Base-by-base conservation (phyloP, 1,284 basidiomycete species). In the Agroathelia rolfsii region DNA sequence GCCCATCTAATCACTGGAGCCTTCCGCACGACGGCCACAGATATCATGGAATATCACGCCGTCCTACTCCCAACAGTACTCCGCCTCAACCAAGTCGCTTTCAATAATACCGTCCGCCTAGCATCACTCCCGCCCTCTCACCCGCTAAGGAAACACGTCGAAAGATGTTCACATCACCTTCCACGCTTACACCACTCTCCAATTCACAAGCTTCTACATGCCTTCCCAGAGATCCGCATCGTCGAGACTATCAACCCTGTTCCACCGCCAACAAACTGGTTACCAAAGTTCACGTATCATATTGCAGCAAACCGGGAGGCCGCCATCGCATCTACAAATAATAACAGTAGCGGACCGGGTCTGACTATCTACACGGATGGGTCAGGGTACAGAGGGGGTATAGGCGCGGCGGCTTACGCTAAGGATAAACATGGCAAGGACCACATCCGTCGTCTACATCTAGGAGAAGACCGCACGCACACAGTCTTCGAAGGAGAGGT, bases 41-140 rank as follows among this genome's bases (percentile, higher is more conserved):
- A 48, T 28, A n/a, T 44, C 1, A 29, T 52, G 4, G 42, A 54
- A 19, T 22, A 38, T 3, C 49, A 52, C 28, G 43, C 47, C 2
- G 26, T 41, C 22, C 22, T 50, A 5, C 36, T 41, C 13, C 53
- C 51, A 0, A 40, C 49, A 5, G 33, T 41, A 20, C 35, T 51
- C 5, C 22, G 23, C 8, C 38, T 49, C 3, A 37, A 49, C 17
- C 31, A 41, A 20, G 26, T 33, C 44, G 43, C 41, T 20, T 35
- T 41, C 24, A 17, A 32, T 7, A 39, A 35, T 6, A 27, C 44
- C 0, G 20, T 40, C 2, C 31, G 47, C 3, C 35, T 48, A 1
- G 40, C 38, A 26, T 40, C 44, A n/a, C 46, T 49, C 14, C 46
- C 48, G 4, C 8, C 14, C 2, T 8, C 21, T 0, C 42, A 50